Evolutionary conservation across 208 protist genomes (phyloP).

Genomic region (Crithidia brevicula): DNA sequence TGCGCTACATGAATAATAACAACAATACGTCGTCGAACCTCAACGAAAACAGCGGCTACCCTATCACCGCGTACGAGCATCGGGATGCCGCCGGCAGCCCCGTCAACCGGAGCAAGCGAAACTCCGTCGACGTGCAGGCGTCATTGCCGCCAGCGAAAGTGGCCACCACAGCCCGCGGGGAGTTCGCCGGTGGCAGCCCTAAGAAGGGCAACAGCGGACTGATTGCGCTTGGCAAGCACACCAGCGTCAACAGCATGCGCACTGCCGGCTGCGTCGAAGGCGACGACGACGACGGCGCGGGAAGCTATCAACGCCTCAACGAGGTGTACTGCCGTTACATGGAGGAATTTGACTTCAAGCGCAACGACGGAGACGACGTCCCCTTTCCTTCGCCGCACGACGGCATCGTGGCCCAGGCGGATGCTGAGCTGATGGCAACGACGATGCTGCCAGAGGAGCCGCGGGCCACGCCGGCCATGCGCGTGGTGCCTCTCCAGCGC

Average conservation of each 20-base stretch:
- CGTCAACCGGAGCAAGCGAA: not conserved
- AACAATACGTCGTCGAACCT: not conserved
- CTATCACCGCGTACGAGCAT: slow-evolving; percentile 20
- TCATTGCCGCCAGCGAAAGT: not conserved
- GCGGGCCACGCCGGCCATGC: slow-evolving; percentile 12
- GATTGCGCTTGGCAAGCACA: not conserved
- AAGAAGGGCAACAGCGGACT: slow-evolving; percentile 7
- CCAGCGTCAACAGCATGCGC: not conserved
- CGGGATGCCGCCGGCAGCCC: not conserved
- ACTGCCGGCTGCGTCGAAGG: slow-evolving; percentile 12
- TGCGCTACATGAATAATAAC: slow-evolving; percentile 5
- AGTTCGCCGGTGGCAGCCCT: not conserved
- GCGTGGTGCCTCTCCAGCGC: slow-evolving; percentile 24
- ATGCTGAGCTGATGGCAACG: slow-evolving; percentile 26
- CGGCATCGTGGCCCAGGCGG: slow-evolving; percentile 35
- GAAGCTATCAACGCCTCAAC: slow-evolving; percentile 12
- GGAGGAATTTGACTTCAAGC: slow-evolving; percentile 26
- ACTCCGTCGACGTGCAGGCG: not conserved
- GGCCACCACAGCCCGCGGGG: not conserved
- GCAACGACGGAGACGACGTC: slow-evolving; percentile 5
- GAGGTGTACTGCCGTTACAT: slow-evolving; percentile 32
- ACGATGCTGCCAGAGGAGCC: slow-evolving; percentile 20
- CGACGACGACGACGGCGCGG: slow-evolving; percentile 11
- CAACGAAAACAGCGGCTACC: slow-evolving; percentile 3
- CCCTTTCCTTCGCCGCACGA: slow-evolving; percentile 50